A percentile compares a stretch with the other conserved stretches of the same genome.
These are phyloP conservation scores for Crucibulum laeve DNA, from an alignment of 768 basidiomycete genomes.

Conservation along the genomic window DNA sequence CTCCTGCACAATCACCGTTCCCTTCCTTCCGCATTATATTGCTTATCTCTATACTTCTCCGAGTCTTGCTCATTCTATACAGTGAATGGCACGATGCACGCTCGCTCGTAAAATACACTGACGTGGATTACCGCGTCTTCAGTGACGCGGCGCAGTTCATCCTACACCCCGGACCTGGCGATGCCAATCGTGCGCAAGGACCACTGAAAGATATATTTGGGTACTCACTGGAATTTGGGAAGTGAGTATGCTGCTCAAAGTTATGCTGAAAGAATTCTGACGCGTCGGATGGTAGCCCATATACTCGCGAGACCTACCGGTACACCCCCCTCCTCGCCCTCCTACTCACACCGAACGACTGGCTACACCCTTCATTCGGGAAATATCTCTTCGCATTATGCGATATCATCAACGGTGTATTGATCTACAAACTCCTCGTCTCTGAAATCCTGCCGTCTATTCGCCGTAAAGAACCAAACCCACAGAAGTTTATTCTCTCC, in stretches of 20 bases:
- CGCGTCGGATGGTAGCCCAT: constrained; percentile 60
- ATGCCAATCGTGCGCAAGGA: constrained; percentile 57
- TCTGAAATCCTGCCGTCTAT: constrained; percentile 38
- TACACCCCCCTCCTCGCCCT: constrained; percentile 93
- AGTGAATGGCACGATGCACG: constrained; percentile 88
- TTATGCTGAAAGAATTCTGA: constrained; percentile 4
- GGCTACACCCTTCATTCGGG: constrained; percentile 83
- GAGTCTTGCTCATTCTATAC: constrained; percentile 72
- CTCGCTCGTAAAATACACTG: constrained; percentile 92
- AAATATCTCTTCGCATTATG: constrained; percentile 84
- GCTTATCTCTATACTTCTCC: constrained; percentile 49
- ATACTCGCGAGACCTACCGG: constrained; percentile 87
- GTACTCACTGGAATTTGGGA: background rate
- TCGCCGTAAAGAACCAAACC: constrained; percentile 7
- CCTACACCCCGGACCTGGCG: constrained; percentile 36
- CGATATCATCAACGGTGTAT: constrained; percentile 74
- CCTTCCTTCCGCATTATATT: constrained; percentile 50
- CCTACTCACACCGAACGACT: constrained; percentile 73
- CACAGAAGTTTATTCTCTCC: no score
- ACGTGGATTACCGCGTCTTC: constrained; percentile 95
- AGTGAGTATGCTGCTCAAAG: background rate
- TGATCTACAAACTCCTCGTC: constrained; percentile 64
- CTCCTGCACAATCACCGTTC: no score
- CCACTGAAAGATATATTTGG: constrained; percentile 37
- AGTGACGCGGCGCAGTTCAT: constrained; percentile 83